A percentile compares a stretch with the other conserved stretches of the same genome.
phyloP scores from a whole-genome alignment of 768 basidiomycete species.

The Gloeostereum incarnatum region DNA sequence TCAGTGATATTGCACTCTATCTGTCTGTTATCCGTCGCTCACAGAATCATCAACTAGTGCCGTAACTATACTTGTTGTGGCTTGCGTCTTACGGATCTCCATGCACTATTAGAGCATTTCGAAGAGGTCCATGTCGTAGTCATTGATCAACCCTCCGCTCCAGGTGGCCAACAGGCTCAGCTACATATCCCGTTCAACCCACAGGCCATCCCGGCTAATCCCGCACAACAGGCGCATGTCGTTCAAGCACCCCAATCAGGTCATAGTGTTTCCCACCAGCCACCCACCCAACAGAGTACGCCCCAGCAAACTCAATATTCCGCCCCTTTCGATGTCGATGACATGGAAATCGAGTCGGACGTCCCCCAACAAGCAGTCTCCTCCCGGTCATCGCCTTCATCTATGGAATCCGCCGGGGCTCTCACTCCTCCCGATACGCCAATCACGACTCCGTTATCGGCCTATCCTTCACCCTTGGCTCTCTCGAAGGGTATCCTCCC shows the following conservation, averaged over 20 bases:
- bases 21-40: constrained; percentile 2
- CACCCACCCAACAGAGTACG: not conserved
- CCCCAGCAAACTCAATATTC: constrained; percentile 14
- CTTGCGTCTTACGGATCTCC: constrained; percentile 61
- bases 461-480: constrained; percentile 30
- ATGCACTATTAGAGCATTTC: constrained; percentile 86
- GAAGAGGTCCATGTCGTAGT: constrained; percentile 86
- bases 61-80: constrained; percentile 91
- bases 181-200: constrained; percentile 40
- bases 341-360: constrained; percentile 77
- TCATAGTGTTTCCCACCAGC: not conserved
- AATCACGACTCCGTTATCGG: constrained; percentile 37
- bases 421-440: constrained; percentile 42
- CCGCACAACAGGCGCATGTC: constrained; percentile 8
- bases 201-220: constrained; percentile 14
- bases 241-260: not conserved
- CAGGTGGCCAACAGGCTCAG: constrained; percentile 26
- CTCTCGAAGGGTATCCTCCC: not conserved
- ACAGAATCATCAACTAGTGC: constrained; percentile 35
- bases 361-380: constrained; percentile 21
- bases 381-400: constrained; percentile 11
- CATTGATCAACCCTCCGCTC: constrained; percentile 32
- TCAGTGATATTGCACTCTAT: constrained; percentile 22
- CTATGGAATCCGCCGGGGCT: constrained; percentile 24
- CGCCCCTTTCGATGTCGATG: constrained; percentile 60